These are phyloP conservation scores for Silybum marianum DNA, from an alignment of 129 eudicot species.

Conservation along the genomic window DNA sequence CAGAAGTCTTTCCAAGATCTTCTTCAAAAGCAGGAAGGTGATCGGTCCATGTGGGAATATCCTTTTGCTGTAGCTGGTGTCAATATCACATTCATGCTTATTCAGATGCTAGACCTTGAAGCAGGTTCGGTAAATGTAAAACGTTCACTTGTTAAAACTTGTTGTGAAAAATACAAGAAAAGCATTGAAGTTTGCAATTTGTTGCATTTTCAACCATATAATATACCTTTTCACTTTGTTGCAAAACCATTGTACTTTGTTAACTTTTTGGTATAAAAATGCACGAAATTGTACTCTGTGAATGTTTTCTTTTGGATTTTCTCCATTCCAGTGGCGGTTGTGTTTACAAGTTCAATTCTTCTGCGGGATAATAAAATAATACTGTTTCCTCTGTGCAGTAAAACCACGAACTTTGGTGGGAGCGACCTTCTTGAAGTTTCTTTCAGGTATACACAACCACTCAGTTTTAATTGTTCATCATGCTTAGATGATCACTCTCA, in stretches of 20 bases:
- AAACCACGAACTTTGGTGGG: conserved; percentile 84
- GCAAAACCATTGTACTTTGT: background rate
- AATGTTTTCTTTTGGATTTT: background rate
- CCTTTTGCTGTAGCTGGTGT: conserved; percentile 99
- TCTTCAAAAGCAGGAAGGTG: conserved; percentile 91
- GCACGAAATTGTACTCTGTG: background rate
- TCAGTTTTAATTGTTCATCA: background rate
- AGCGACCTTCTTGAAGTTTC: conserved; percentile 85
- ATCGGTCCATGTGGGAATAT: conserved; percentile 93
- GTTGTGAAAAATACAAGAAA: background rate
- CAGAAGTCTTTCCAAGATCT: conserved; percentile 96
- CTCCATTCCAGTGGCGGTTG: background rate
- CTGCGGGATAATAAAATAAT: conserved; percentile 3
- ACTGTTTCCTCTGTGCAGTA: conserved; percentile 49
- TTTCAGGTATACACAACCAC: conserved; percentile 58
- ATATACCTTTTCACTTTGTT: background rate
- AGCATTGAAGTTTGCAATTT: background rate
- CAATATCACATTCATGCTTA: conserved; percentile 96
- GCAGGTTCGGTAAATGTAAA: conserved; percentile 55
- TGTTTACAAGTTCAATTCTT: background rate
- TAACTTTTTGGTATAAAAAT: background rate
- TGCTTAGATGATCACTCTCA: no score
- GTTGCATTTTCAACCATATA: background rate
- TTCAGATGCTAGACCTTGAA: conserved; percentile 98
- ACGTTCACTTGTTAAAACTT: background rate